These are phyloP conservation scores for Terana coerulea DNA, from an alignment of 768 basidiomycete species.

Conservation along the genomic window DNA sequence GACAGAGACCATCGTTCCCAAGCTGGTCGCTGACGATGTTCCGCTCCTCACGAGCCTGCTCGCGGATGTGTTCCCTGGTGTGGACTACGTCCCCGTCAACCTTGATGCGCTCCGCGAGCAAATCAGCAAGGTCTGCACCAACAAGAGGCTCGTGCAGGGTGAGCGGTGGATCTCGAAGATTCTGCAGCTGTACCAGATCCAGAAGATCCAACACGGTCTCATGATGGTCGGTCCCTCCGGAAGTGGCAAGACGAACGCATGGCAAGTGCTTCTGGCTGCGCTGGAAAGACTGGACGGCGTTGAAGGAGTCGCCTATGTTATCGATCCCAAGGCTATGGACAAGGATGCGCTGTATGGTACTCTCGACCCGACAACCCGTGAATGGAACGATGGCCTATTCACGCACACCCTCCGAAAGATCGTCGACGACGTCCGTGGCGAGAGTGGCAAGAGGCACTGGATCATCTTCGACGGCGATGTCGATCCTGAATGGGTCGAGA, in stretches of 20 bases:
- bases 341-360: slow-evolving; percentile 98
- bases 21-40: slow-evolving; percentile 96
- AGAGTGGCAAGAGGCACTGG: slow-evolving; percentile 96
- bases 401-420: slow-evolving; percentile 97
- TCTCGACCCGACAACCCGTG: slow-evolving; percentile 92
- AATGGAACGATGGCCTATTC: slow-evolving; percentile 99
- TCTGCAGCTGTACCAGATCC: slow-evolving; percentile 96
- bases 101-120: slow-evolving; percentile 81
- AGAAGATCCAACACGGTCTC: slow-evolving; percentile 98
- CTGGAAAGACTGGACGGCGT: slow-evolving; percentile 87
- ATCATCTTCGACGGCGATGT: slow-evolving; percentile 99
- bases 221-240: slow-evolving; percentile 99
- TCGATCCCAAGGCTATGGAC: slow-evolving; percentile 98
- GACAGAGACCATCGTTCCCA: slow-evolving; percentile 97
- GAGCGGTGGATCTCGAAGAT: slow-evolving; percentile 95
- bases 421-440: slow-evolving; percentile 97
- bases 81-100: slow-evolving; percentile 87
- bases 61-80: slow-evolving; percentile 96
- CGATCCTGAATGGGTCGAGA: slow-evolving; percentile 99
- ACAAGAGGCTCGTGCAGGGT: slow-evolving; percentile 80
- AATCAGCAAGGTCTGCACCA: slow-evolving; percentile 81
- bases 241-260: slow-evolving; percentile 94
- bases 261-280: slow-evolving; percentile 90
- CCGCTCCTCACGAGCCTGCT: slow-evolving; percentile 90
- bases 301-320: slow-evolving; percentile 93